Evolutionary conservation across 768 basidiomycete genomes (phyloP), one percentile per base, ranked within the genome.

Genomic region (Kwoniella bestiolae): DNA sequence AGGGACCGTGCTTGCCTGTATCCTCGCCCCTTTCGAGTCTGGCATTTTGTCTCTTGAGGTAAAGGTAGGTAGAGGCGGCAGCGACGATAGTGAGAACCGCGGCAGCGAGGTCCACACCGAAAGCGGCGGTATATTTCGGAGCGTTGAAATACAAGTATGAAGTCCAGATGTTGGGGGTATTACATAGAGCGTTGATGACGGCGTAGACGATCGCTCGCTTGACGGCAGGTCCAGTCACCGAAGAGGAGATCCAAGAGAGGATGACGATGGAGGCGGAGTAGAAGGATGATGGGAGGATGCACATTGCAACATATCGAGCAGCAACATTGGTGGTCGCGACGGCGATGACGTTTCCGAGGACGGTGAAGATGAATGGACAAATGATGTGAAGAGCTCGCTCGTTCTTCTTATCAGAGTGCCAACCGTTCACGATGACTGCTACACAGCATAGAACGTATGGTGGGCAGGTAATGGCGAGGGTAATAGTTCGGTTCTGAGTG

Each of bases 241-340:
- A 60, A 0, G 69, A 71, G 0, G 73, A 70, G 60, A 79, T 77
- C 79, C 79, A 80, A 5, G 76, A 76, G 14, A 80, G 66, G 45
- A 73, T 75, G 47, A 76, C 71, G 53, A 76, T 76, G 11, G 74
- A 71, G 0, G 74, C 68, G 3, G 70, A 68, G 69, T 78, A 77
- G 70, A 76, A 77, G n/a, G 73, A 73, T 4, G 68, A 67, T 3
- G 77, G 77, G 26, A 76, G 63, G 41, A 80, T 58, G 50, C 69
- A 70, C 77, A 80, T 79, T 35, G 79, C 77, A 28, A 72, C 65
- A 65, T 79, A 80, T 56, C 79, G 70, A n/a, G 73, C 65, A 5
- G 69, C 76, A 4, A 62, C 67, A 26, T 69, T 72, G 56, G 71
- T 71, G 4, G 79, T 78, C 2, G 73, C 56, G 55, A 78, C 66